These are phyloP conservation scores for Rhodofomes roseus DNA, from an alignment of 1,284 basidiomycete species.

Conservation along the genomic window DNA sequence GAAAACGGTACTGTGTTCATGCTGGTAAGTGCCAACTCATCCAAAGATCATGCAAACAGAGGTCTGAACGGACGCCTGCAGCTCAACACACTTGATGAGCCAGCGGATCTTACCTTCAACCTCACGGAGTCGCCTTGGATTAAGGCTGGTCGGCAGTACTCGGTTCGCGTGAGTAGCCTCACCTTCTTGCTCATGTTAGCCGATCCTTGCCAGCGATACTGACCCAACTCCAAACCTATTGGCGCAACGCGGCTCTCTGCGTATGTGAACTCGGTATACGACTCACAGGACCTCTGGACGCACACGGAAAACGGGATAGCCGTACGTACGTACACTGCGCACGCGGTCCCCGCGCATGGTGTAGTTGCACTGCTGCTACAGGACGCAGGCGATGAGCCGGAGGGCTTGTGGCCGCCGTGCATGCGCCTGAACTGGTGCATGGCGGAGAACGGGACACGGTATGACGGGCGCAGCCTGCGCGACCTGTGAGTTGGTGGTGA, in stretches of 20 bases:
- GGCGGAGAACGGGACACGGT: slow-evolving; percentile 22
- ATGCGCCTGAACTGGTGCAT: slow-evolving; percentile 23
- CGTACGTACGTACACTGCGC: slow-evolving; percentile 56
- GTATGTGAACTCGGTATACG: background rate
- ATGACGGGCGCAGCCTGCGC: background rate
- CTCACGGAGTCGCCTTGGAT: slow-evolving; percentile 70
- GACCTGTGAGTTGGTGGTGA: background rate
- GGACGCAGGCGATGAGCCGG: slow-evolving; percentile 66
- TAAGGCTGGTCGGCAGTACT: slow-evolving; percentile 58
- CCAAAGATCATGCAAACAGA: background rate
- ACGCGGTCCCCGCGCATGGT: slow-evolving; percentile 59
- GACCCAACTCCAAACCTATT: background rate
- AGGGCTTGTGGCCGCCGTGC: slow-evolving; percentile 32
- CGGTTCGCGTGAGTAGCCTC: slow-evolving; percentile 45
- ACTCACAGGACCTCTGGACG: slow-evolving; percentile 58
- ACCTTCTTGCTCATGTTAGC: background rate
- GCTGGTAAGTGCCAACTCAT: slow-evolving; percentile 30
- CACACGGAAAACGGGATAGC: slow-evolving; percentile 68
- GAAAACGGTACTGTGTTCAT: slow-evolving; percentile 45
- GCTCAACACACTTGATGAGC: slow-evolving; percentile 45
- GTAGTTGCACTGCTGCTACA: slow-evolving; percentile 63
- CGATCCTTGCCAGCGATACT: background rate
- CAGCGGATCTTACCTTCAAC: slow-evolving; percentile 57
- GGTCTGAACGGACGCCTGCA: slow-evolving; percentile 4
- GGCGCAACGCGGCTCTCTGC: background rate